A percentile compares a stretch with the other conserved stretches of the same genome.
Evolutionary conservation across 208 protist species (phyloP).

Genomic region (Blechomonas ayalai): DNA sequence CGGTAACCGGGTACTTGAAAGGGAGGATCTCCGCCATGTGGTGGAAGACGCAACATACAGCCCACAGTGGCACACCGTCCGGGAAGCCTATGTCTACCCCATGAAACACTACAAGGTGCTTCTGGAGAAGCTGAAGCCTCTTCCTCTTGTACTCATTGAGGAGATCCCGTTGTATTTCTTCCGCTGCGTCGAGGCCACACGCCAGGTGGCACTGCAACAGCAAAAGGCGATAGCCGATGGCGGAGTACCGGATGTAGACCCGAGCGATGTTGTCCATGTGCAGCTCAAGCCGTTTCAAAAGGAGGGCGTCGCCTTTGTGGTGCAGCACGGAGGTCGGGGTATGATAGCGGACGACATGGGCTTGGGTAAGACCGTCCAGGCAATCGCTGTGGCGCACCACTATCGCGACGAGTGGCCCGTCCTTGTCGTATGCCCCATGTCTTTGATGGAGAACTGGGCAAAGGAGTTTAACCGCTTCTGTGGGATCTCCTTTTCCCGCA

Average conservation of each 20-base stretch:
- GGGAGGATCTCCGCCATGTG: slow-evolving; percentile 15
- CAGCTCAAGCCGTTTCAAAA: slow-evolving; percentile 79
- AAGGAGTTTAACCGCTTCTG: slow-evolving; percentile 88
- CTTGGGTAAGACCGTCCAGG: slow-evolving; percentile 95
- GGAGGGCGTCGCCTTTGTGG: slow-evolving; percentile 69
- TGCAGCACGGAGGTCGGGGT: slow-evolving; percentile 70
- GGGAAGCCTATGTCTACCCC: slow-evolving; percentile 56
- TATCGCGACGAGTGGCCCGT: slow-evolving; percentile 94
- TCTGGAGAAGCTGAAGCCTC: slow-evolving; percentile 18
- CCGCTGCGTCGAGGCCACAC: slow-evolving; percentile 37
- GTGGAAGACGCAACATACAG: slow-evolving; percentile 35
- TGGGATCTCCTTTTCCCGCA: slow-evolving; percentile 63
- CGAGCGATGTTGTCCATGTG: slow-evolving; percentile 51
- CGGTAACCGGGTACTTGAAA: slow-evolving; percentile 9
- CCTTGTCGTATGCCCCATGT: slow-evolving; percentile 89
- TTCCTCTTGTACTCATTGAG: slow-evolving; percentile 31
- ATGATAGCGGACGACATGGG: slow-evolving; percentile 96
- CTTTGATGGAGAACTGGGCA: slow-evolving; percentile 89
- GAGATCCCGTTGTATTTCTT: slow-evolving; percentile 80
- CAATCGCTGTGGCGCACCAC: slow-evolving; percentile 88
- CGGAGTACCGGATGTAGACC: slow-evolving; percentile 20
- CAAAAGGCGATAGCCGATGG: slow-evolving; percentile 23
- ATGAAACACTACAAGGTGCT: slow-evolving; percentile 48
- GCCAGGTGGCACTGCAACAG: slow-evolving; percentile 11
- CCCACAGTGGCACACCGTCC: slow-evolving; percentile 42